Percentiles rank a stretch among this genome's conserved stretches.
Evolutionary conservation across 768 basidiomycete genomes (phyloP).

Genomic region (Kwoniella mangroviensis): DNA sequence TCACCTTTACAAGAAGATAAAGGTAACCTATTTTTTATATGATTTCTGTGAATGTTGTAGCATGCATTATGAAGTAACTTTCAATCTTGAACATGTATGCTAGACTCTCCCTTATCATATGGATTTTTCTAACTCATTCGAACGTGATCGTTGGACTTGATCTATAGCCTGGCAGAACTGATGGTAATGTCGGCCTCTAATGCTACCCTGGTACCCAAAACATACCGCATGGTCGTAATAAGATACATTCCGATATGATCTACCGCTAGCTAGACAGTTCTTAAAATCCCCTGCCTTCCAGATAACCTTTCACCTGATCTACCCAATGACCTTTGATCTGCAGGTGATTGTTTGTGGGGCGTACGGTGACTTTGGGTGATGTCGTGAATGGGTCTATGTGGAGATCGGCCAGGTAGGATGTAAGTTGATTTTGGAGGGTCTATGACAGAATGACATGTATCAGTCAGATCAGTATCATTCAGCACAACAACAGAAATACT

Average conservation of each 20-base stretch:
- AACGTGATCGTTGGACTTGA: too few relatives aligned
- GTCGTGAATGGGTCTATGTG: slow-evolving; percentile 28
- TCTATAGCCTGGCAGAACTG: too few relatives aligned
- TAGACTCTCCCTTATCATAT: too few relatives aligned
- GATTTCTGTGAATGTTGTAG: slow-evolving; percentile 20
- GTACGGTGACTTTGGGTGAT: slow-evolving; percentile 25
- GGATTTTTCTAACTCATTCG: too few relatives aligned
- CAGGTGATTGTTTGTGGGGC: slow-evolving; percentile 31
- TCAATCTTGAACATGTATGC: too few relatives aligned
- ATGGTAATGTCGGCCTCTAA: too few relatives aligned
- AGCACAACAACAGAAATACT: not conserved
- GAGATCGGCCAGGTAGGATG: slow-evolving; percentile 8
- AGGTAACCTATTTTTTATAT: too few relatives aligned
- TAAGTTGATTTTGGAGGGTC: slow-evolving; percentile 28
- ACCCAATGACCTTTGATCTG: slow-evolving; percentile 36
- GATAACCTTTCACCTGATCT: slow-evolving; percentile 30
- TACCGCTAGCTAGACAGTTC: not conserved
- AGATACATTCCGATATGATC: not conserved
- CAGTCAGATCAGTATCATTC: not conserved
- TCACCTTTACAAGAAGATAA: too few relatives aligned
- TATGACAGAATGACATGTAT: too few relatives aligned
- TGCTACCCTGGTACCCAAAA: too few relatives aligned
- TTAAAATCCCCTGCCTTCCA: slow-evolving; percentile 33
- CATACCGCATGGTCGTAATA: too few relatives aligned
- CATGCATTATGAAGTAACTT: slow-evolving; percentile 16